Base-by-base conservation (phyloP, 1,139 yeast species). In the Zygoascus sp. region DNA sequence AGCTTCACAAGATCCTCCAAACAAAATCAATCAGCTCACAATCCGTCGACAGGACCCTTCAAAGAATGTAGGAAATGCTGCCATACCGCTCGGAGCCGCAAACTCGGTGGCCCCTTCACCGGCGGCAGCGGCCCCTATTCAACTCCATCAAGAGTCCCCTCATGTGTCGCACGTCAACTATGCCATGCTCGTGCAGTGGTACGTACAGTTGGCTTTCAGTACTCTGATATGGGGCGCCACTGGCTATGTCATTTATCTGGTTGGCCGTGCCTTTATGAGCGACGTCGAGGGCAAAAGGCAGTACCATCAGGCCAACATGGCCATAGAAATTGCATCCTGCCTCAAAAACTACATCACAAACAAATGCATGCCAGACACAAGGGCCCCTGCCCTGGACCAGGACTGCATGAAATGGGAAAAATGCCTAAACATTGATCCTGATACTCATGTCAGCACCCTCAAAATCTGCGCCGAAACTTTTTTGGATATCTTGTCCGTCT, bases 341-440 rank as follows among this genome's bases (percentile, higher is more conserved):
- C 72, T 81, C 8, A 69, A 81, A 36, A 83, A 85, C 53, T 90
- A 79, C 63, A 61, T 76, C 27, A 65, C 80, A 27, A 89, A 90
- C 63, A 75, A 79, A 54, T 90, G 98, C 61, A 63, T 70, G 11
- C 62, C 65, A 1, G 68, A 59, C 32, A 42, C 45, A 40, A 67
- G 72, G 8, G 75, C 76, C 1, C 96, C 95, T 1, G 87, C 87
- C 0, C 65, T 89, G 21, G 85, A 82, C 50, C 65, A 68, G n/a
- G 72, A 77, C 21, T 90, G 98, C 61, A 68, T 75, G 20, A 70
- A 70, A 32, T 84, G 95, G 86, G 82, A 78, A 53, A 76, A 72
- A 50, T 90, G 97, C 63, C 88, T 84, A 94, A 79, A 81, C 53
- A 70, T 83, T 51, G 92, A 88, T 58, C 95, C 96, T n/a, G 76